phyloP scores from a whole-genome alignment of 164 flowering plant genomes.

The Litsea cubeba region DNA sequence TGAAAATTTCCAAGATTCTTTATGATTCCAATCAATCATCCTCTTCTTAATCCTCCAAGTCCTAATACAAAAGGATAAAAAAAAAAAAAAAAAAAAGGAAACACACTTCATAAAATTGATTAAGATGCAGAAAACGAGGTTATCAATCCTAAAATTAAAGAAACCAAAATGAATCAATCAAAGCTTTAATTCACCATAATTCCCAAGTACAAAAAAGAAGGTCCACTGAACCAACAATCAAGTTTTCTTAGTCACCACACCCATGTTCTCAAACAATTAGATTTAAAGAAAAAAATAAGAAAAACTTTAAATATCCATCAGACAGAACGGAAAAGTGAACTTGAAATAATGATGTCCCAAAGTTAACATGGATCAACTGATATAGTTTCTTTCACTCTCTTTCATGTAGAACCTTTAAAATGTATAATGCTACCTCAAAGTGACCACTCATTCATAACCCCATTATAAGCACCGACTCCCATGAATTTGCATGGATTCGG shows the following conservation, averaged over 20 bases:
- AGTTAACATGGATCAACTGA: too few species aligned
- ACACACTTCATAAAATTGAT: neutral
- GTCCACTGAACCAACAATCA: neutral
- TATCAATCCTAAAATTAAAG: neutral
- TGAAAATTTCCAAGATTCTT: slow-evolving; percentile 9
- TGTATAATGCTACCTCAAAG: too few species aligned
- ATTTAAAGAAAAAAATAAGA: neutral
- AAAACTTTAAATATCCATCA: neutral
- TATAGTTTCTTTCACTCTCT: too few species aligned
- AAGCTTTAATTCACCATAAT: neutral
- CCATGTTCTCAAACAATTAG: neutral
- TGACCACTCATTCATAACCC: too few species aligned
- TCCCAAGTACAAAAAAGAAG: neutral
- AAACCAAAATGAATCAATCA: neutral
- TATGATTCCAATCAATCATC: slow-evolving; percentile 10
- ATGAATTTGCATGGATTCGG: too few species aligned
- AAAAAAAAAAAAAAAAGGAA: slow-evolving; percentile 3
- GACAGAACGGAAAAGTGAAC: neutral
- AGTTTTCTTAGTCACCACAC: neutral
- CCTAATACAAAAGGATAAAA: slow-evolving; percentile 9
- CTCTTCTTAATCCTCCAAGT: neutral
- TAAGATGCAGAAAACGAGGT: neutral
- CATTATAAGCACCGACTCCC: too few species aligned
- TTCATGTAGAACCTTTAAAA: too few species aligned
- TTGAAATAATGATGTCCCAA: neutral